Conservation (phyloP, 164 flowering plant genomes). For the Umbilicus rupestris region DNA sequence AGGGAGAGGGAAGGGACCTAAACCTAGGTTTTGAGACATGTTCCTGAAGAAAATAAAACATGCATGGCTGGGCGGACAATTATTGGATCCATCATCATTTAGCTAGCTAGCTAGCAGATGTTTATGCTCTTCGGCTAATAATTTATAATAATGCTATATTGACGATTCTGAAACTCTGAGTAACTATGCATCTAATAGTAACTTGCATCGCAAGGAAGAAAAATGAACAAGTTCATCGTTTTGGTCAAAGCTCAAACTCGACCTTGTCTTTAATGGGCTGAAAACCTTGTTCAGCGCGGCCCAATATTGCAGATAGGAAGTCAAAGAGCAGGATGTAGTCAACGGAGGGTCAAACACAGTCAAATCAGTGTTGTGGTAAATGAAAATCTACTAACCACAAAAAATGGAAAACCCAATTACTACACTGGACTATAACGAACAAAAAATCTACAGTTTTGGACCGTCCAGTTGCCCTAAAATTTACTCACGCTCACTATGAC, state of each 20-base stretch:
- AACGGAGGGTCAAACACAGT: not conserved
- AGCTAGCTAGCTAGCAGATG: too few relatives aligned
- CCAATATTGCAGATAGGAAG: constrained; percentile 13
- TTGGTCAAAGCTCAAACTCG: too few relatives aligned
- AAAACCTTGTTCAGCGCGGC: constrained; percentile 28
- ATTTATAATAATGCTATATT: too few relatives aligned
- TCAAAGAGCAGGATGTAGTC: not conserved
- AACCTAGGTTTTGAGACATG: not conserved
- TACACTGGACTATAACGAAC: too few relatives aligned
- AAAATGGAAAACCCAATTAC: too few relatives aligned
- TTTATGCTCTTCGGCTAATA: too few relatives aligned
- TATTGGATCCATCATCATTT: not conserved
- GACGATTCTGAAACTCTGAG: too few relatives aligned
- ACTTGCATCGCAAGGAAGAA: too few relatives aligned
- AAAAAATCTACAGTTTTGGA: constrained; percentile 17
- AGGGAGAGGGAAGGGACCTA: not conserved
- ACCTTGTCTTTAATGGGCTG: constrained; percentile 33
- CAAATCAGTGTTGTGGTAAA: too few relatives aligned
- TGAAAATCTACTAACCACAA: too few relatives aligned
- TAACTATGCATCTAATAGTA: too few relatives aligned
- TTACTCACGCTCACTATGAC: constrained; percentile 12
- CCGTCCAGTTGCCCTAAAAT: not conserved
- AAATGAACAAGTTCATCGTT: too few relatives aligned
- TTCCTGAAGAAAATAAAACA: not conserved
- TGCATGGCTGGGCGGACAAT: not conserved